Evolutionary conservation across 495 filamentous ascomycete species (phyloP).

Genomic region (Barbatosphaeria neglecta): DNA sequence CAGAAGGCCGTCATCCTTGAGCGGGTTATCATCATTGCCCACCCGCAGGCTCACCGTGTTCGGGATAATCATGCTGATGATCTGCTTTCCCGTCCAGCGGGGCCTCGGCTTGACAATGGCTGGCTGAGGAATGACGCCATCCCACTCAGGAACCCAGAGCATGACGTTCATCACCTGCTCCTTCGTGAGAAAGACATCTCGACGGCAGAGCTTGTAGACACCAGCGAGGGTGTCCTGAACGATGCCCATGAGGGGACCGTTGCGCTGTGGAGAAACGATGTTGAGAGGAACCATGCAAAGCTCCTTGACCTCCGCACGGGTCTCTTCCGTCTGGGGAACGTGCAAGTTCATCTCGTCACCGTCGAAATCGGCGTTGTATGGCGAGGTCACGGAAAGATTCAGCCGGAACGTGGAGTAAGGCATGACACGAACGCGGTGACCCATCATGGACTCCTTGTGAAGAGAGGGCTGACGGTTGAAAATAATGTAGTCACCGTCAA

Average conservation of each 20-base stretch:
- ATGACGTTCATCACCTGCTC: conserved; percentile 91
- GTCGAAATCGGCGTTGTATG: conserved; percentile 99
- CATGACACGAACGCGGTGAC: conserved; percentile 93
- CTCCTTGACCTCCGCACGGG: conserved; percentile 79
- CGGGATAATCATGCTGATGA: conserved; percentile 87
- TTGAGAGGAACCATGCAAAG: conserved; percentile 94
- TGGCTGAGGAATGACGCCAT: conserved; percentile 82
- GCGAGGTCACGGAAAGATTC: conserved; percentile 93
- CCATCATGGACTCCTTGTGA: conserved; percentile 99
- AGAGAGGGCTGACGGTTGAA: conserved; percentile 98
- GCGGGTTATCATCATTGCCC: conserved; percentile 46
- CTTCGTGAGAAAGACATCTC: conserved; percentile 81
- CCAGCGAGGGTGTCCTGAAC: conserved; percentile 96
- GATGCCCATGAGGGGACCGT: conserved; percentile 97
- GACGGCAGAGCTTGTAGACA: conserved; percentile 89
- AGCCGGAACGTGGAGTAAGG: conserved; percentile 96
- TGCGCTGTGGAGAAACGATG: conserved; percentile 95
- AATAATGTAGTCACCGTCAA: conserved; percentile 93
- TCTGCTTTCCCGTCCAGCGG: conserved; percentile 97
- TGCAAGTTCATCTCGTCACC: conserved; percentile 99
- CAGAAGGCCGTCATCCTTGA: conserved; percentile 68
- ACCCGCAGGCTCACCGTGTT: conserved; percentile 71
- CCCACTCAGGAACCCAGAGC: conserved; percentile 96
- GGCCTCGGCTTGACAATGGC: conserved; percentile 86
- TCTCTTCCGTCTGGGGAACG: conserved; percentile 96